Percentiles rank a stretch among this genome's conserved stretches.
These are phyloP conservation scores for grape (Vitis vinifera) DNA, from an alignment of 164 flowering plant genomes.

Conservation along the genomic window DNA sequence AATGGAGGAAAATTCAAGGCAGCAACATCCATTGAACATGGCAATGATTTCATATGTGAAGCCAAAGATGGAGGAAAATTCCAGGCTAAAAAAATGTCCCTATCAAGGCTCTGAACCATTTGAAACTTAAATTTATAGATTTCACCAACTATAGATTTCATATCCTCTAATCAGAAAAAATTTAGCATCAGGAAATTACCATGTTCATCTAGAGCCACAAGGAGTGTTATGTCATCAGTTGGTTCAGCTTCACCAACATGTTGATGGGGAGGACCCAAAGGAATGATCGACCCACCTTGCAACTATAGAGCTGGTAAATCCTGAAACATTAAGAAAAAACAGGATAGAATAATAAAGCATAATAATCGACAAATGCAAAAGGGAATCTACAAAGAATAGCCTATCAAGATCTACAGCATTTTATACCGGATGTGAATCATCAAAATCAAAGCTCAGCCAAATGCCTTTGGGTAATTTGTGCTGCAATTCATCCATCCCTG, in stretches of 20 bases:
- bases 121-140: neutral
- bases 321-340: constrained; percentile 33
- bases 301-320: constrained; percentile 83
- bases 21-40: no score
- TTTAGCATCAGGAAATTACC: constrained; percentile 39
- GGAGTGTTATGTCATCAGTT: constrained; percentile 71
- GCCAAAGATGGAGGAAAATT: no score
- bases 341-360: neutral
- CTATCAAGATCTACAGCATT: neutral
- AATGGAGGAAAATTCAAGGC: no score
- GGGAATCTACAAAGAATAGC: neutral
- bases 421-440: constrained; percentile 87
- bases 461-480: constrained; percentile 57
- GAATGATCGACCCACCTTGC: constrained; percentile 86
- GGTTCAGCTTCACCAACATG: constrained; percentile 70
- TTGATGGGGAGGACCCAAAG: constrained; percentile 69
- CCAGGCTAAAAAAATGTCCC: neutral
- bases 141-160: neutral
- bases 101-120: neutral
- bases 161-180: neutral
- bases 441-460: constrained; percentile 86
- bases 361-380: neutral
- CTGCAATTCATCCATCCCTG: constrained; percentile 18
- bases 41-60: neutral
- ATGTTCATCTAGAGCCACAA: constrained; percentile 76